Evolutionary conservation across 164 flowering plant species (phyloP), one percentile per base, ranked within the genome.

Genomic region (Tetrastigma voinierianum): DNA sequence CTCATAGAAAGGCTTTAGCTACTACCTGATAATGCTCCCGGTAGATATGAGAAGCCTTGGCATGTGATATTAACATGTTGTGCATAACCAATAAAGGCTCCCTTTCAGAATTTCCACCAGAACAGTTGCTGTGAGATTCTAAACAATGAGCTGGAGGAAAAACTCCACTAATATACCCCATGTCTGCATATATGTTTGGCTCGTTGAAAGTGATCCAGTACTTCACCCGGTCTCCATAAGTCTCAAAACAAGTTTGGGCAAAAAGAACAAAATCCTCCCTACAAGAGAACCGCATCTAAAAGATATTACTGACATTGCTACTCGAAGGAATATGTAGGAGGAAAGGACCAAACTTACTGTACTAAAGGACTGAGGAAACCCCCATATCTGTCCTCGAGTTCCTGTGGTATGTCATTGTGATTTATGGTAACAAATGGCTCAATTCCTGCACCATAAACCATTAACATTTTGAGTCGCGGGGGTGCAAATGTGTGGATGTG

Each of bases 121-220:
- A 60, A 52, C 74, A 71, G 14, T 72, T 67, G 55, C 59, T 61
- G n/a, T n/a, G n/a, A 11, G 72, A 69, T 0, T 45, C 55, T 18
- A 73, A 74, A 51, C 73, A 65, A 57, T 16, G 77, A 32, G 23
- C 25, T 15, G 77, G 77, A 2, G 77, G 77, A 20, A n/a, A 65
- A 10, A 6, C 5, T 18, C 77, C 77, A 5, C n/a, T n/a, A n/a
- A n/a, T 15, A 46, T 74, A 73, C 5, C 24, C 72, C 46, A 59
- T n/a, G 16, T 49, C 8, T 1, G 57, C 19, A 19, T 14, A 9
- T 21, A 70, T 2, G 64, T 74, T 69, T 16, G 72, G 76, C 24
- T 72, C 76, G 51, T 67, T 67, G 10, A 72, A 67, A 43, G 76
- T 72, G 3, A 23, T 57, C 76, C 71, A 72, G 21, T 72, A 20